Conservation (phyloP, 2,329 filamentous ascomycete species). For the Fusarium heterosporum region DNA sequence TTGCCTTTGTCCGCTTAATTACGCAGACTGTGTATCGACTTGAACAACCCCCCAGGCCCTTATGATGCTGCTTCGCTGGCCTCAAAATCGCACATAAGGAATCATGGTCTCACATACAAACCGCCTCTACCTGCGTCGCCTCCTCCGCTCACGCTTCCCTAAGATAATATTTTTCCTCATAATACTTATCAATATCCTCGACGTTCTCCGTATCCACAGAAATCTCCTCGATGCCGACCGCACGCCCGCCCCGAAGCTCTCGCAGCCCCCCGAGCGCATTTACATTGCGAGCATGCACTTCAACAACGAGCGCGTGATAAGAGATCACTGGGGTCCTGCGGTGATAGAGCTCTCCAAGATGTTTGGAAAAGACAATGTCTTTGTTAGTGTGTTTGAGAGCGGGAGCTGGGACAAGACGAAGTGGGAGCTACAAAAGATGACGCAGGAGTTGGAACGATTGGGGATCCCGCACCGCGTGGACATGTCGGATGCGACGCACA, state of each 20-base stretch:
- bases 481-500: conserved; percentile 69
- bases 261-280: conserved; percentile 57
- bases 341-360: conserved; percentile 67
- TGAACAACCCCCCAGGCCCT: neutral
- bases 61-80: conserved; percentile 44
- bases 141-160: conserved; percentile 52
- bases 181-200: conserved; percentile 54
- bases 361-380: conserved; percentile 73
- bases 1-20: neutral
- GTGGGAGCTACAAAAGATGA: conserved; percentile 67
- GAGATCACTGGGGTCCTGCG: conserved; percentile 71
- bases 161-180: conserved; percentile 53
- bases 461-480: conserved; percentile 67
- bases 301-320: conserved; percentile 72
- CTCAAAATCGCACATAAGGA: conserved; percentile 32
- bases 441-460: conserved; percentile 62
- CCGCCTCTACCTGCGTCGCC: conserved; percentile 53
- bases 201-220: conserved; percentile 54
- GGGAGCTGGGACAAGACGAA: conserved; percentile 78
- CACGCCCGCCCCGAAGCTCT: conserved; percentile 40
- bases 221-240: conserved; percentile 49
- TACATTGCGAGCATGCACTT: conserved; percentile 78
- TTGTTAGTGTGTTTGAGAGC: conserved; percentile 74
- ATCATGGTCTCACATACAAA: conserved; percentile 50
- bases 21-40: neutral